Evolutionary conservation across 2,329 filamentous ascomycete species (phyloP), one percentile per base, ranked within the genome.

Genomic region (Elsinoe ampelina): DNA sequence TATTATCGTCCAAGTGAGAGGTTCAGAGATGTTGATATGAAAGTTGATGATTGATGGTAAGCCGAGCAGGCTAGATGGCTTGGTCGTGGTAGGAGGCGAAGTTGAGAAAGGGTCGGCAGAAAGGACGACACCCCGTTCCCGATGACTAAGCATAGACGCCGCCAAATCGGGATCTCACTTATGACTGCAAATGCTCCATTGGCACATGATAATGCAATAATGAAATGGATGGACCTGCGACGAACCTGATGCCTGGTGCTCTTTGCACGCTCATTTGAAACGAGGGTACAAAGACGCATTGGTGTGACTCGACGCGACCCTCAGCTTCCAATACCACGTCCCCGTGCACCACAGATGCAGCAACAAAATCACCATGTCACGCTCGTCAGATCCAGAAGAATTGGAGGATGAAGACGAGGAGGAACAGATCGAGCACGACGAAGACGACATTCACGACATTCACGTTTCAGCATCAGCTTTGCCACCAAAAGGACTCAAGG

Each of bases 401-500:
- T 15, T 56, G 11, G 54, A 48, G 32, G 54, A 56, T 36, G 54
- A 48, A 19, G 54, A 56, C 20, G 54, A 56, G 15, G 39, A 56
- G 10, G 54, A 48, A 20, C 32, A 35, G 6, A 11, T 48, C n/a
- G 41, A 56, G n/a, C 54, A 45, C 12, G 54, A 30, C 2, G 54
- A 56, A 26, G 41, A 56, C 11, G 41, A 42, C 12, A 13, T 30
- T n/a, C 39, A 45, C 17, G 54, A 56, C 17, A 39, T 34, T 15
- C 39, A 56, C 30, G 26, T 56, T 12, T 13, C 19, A 15, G 26
- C 42, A 30, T 47, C 54, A 47, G 30, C 32, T 22, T 71, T 63
- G 65, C 73, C 59, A 48, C 75, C 74, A 11, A 66, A 72, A 1
- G 69, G 74, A 42, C 75, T 92, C 60, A 91, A 90, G 68, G 89